phyloP scores from a whole-genome alignment of 2,329 filamentous ascomycete species.

The Fusarium sulawesiense region DNA sequence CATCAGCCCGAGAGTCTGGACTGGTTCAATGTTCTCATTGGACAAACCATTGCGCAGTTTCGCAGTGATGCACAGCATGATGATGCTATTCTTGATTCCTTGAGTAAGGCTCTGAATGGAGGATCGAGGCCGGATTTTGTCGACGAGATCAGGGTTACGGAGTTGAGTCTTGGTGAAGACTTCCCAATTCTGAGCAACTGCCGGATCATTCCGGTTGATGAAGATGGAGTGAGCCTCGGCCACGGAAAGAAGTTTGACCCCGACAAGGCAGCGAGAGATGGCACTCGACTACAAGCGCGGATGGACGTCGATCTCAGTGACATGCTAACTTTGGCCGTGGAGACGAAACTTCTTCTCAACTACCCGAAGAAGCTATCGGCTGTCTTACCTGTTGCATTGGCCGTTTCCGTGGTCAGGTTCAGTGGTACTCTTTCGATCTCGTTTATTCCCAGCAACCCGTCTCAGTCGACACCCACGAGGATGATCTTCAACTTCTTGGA shows the following conservation, averaged over 20 bases:
- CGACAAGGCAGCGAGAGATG: constrained; percentile 66
- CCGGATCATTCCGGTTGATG: constrained; percentile 89
- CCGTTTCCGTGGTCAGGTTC: constrained; percentile 92
- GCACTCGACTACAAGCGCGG: constrained; percentile 85
- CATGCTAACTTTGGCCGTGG: constrained; percentile 92
- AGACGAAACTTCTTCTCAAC: constrained; percentile 94
- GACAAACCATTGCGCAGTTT: constrained; percentile 96
- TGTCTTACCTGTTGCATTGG: constrained; percentile 88
- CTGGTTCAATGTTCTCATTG: constrained; percentile 98
- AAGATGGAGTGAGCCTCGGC: constrained; percentile 73
- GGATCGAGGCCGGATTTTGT: constrained; percentile 87
- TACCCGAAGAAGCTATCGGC: constrained; percentile 92
- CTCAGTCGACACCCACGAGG: constrained; percentile 75
- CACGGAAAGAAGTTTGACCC: constrained; percentile 63
- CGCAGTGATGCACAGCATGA: constrained; percentile 92
- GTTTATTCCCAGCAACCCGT: constrained; percentile 82
- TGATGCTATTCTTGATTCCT: constrained; percentile 85
- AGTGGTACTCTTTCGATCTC: constrained; percentile 94
- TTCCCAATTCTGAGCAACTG: constrained; percentile 99
- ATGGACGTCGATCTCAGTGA: constrained; percentile 98
- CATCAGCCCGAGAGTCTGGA: constrained; percentile 97
- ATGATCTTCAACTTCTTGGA: constrained; percentile 95
- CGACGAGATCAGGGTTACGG: constrained; percentile 92
- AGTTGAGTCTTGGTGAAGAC: constrained; percentile 93
- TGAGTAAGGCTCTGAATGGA: constrained; percentile 90